Conservation (phyloP, 2,329 filamentous ascomycete genomes). For the Cadophora luteo-olivacea region DNA sequence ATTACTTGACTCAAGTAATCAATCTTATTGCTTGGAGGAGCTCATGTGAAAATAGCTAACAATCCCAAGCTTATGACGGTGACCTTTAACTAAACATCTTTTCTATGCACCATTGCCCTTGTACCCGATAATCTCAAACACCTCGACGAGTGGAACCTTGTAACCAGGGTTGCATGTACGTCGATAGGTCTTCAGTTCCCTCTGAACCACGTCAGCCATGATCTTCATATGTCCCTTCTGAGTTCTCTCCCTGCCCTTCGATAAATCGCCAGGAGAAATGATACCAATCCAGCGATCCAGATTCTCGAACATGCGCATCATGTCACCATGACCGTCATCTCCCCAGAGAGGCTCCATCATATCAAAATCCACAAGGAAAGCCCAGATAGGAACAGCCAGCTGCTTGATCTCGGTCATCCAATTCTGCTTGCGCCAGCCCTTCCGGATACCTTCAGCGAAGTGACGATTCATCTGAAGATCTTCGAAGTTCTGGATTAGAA, state of each 20-base stretch:
- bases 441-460: neutral
- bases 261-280: neutral
- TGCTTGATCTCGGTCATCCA: constrained; percentile 10
- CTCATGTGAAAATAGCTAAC: neutral
- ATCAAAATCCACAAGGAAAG: neutral
- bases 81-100: neutral
- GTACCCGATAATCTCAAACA: neutral
- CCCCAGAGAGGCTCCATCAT: neutral
- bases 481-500: constrained; percentile 11
- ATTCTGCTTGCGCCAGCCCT: constrained; percentile 5
- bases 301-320: constrained; percentile 1
- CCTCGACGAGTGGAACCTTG: neutral
- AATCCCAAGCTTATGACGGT: neutral
- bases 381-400: neutral
- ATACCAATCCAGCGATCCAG: neutral
- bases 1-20: neutral
- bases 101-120: neutral
- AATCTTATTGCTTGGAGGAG: neutral
- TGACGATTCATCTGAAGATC: neutral
- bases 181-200: neutral
- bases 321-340: neutral
- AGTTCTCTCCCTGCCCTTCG: neutral
- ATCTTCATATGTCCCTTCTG: constrained; percentile 4
- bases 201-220: neutral
- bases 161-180: neutral